Base-by-base conservation (phyloP, 2,329 filamentous ascomycete species). In the Ophiostoma fasciatum region DNA sequence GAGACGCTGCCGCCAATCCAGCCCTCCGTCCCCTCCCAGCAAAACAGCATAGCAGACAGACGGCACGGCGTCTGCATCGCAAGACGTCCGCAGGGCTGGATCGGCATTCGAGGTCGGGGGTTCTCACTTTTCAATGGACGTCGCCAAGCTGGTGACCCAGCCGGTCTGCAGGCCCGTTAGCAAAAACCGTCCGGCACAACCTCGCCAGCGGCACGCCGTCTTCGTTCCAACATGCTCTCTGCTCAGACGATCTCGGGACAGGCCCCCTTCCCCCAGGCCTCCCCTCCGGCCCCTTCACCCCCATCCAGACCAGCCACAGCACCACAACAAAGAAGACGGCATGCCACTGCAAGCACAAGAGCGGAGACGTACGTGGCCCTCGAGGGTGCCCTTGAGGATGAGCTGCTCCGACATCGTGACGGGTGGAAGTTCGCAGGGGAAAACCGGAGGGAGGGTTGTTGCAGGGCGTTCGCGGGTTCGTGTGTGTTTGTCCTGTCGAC, bases 81-180 rank as follows among this genome's bases (percentile, higher is more conserved):
- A n/a, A n/a, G n/a, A n/a, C n/a, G n/a, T n/a, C n/a, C n/a, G n/a
- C n/a, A n/a, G n/a, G n/a, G n/a, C n/a, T n/a, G n/a, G n/a, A 37
- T 33, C 33, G 38, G 40, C 15, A 21, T 23, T 30, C n/a, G 6
- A 13, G 21, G 22, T 17, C 7, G 11, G 10, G 28, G 37, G 37
- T 45, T 56, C 78, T 61, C 78, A 92, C 84, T 94, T 94, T 81
- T 96, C 88, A 70, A 94, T 81, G 56, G 88, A 94, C 64, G 88
- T 96, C 56, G 88, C 88, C 68, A 96, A 75, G 71, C 77, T 85
- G 68, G 88, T 96, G 71, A 96, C 88, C 88, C 88, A 96, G 76
- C 88, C 88, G 74, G 82, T 90, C 71, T 75, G 53, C 37, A 37
- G 19, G 7, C 20, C n/a, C 8, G 36, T 44, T 40, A 42, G 40